Evolutionary conservation across 192 early-diverging fungal genomes (phyloP).

Genomic region (Linnemannia hyalina): DNA sequence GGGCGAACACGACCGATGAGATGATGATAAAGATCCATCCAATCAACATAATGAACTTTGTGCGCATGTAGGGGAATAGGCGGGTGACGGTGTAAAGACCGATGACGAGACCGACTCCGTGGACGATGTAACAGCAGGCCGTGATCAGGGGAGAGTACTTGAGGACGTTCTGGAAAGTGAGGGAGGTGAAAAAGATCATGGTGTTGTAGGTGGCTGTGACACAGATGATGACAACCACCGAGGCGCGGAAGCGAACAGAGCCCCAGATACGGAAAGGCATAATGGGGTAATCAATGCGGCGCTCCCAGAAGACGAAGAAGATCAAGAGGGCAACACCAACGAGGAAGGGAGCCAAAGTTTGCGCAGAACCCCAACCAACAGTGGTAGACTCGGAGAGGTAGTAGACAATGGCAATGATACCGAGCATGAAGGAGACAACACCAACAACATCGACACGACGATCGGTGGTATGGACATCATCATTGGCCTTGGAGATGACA

Average conservation of each 20-base stretch:
- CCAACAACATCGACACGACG: constrained; percentile 39
- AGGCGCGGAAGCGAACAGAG: constrained; percentile 56
- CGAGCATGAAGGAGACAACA: constrained; percentile 36
- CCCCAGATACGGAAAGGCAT: constrained; percentile 60
- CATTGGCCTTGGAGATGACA: constrained; percentile 34
- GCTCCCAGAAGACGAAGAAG: constrained; percentile 54
- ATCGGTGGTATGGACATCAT: constrained; percentile 18
- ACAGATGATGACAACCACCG: constrained; percentile 42
- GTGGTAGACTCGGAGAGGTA: constrained; percentile 48
- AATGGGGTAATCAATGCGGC: constrained; percentile 50
- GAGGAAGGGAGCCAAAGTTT: constrained; percentile 44
- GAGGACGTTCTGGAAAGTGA: constrained; percentile 62
- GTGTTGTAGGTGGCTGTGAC: constrained; percentile 48
- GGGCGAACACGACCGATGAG: constrained; percentile 29
- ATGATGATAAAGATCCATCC: constrained; percentile 35
- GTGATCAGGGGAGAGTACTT: constrained; percentile 56
- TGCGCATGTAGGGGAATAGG: constrained; percentile 19
- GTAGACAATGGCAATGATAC: constrained; percentile 51
- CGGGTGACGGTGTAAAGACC: constrained; percentile 40
- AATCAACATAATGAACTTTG: constrained; percentile 46
- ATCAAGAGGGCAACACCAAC: constrained; percentile 50
- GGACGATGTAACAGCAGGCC: constrained; percentile 61
- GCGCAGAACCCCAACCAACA: constrained; percentile 40
- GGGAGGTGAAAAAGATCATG: constrained; percentile 59
- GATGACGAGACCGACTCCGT: constrained; percentile 57